Evolutionary conservation across 129 eudicot species (phyloP).

Genomic region (Ambrosia artemisiifolia): DNA sequence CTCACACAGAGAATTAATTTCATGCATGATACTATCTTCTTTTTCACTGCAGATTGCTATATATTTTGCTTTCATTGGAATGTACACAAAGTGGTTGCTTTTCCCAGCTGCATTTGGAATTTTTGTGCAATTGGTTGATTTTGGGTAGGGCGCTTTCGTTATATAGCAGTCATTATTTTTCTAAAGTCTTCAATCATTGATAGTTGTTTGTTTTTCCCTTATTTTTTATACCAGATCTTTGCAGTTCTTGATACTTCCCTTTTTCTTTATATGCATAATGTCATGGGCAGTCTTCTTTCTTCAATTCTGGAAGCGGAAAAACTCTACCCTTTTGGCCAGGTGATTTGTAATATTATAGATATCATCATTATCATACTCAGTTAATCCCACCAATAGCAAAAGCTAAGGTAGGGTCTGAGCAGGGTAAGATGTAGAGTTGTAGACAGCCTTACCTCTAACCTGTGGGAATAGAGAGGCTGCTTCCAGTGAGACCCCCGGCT

Average conservation of each 20-base stretch:
- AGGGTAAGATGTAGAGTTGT: too few species aligned
- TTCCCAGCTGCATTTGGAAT: slow-evolving; percentile 84
- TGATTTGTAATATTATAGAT: slow-evolving; percentile 22
- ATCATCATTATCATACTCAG: too few species aligned
- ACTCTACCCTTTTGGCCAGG: slow-evolving; percentile 77
- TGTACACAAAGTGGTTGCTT: slow-evolving; percentile 81
- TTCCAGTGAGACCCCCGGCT: too few species aligned
- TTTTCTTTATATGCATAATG: slow-evolving; percentile 61
- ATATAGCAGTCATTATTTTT: neutral
- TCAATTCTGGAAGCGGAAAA: slow-evolving; percentile 93
- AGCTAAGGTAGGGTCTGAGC: too few species aligned
- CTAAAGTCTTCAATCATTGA: neutral
- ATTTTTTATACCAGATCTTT: slow-evolving; percentile 44
- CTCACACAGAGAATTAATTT: neutral
- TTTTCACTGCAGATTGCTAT: slow-evolving; percentile 58
- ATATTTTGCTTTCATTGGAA: slow-evolving; percentile 92
- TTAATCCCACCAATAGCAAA: too few species aligned
- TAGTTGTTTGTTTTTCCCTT: neutral
- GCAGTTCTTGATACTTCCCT: slow-evolving; percentile 74
- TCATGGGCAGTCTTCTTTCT: slow-evolving; percentile 88
- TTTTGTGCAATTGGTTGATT: slow-evolving; percentile 59
- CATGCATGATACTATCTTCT: neutral
- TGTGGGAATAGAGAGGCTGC: too few species aligned
- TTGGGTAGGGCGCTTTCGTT: slow-evolving; percentile 57
- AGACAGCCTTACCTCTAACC: too few species aligned